Base-by-base conservation (phyloP, 164 flowering plant genomes). In the Magnolia officinalis region DNA sequence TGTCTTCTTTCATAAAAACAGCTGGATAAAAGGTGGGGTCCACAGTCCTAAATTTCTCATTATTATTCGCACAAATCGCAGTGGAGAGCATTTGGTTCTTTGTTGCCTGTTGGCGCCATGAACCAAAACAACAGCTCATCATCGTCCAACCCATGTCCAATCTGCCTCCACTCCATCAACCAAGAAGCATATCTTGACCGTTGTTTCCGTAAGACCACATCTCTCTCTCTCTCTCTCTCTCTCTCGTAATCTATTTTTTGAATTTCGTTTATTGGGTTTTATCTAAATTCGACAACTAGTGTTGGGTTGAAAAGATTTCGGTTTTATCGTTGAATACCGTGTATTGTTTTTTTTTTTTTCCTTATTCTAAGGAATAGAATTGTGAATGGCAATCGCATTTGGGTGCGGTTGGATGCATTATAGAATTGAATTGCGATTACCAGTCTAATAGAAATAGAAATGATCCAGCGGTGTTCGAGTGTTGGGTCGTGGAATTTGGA, bases 151-250 rank as follows among this genome's bases (percentile, higher is more conserved):
- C 77, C 72, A 50, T 75, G 77, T 19, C 65, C 77, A 9, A 75
- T 75, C 72, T 75, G 77, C 72, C 77, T 75, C 9, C 63, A 67
- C 16, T n/a, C 77, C 50, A 16, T 67, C 26, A 51, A 51, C 37
- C 24, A 67, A 5, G 77, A 75, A 50, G 77, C 77, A 24, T 75
- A 75, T 67, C 52, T 75, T 26, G 77, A 67, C 51, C 72, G 72
- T 63, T 67, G 77, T 52, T 75, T 75, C 63, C 72, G 77, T 75
- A 67, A 29, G 77, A 24, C 26, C 59, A 64, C 19, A 13, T 19
- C 8, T 19, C 64, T 29, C 51, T 55, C 31, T 9, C 18, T 51
- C 63, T 52, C 31, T 11, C 69, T 21, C 4, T 63, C 67, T 18
- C 23, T 16, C 5, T 6, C 29, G 8, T 3, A 29, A 23, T 26